Conservation (phyloP, 495 filamentous ascomycete species). For the Aspergillus indologenus region DNA sequence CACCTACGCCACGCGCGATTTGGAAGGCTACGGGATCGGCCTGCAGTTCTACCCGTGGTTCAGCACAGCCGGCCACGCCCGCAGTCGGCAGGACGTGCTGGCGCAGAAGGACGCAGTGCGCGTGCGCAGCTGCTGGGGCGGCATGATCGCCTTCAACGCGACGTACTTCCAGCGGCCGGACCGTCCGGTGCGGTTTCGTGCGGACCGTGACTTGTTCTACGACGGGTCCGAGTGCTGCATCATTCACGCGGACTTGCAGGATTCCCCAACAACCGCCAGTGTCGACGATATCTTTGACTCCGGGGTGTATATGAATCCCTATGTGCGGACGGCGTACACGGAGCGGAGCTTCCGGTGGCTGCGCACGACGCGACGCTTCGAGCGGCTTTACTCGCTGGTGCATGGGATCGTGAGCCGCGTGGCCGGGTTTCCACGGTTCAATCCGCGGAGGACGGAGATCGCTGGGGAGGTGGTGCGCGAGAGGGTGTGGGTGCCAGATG, state of each 20-base stretch:
- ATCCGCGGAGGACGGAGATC: background rate
- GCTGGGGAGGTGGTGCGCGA: background rate
- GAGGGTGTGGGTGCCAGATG: background rate
- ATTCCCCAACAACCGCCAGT: conserved; percentile 32
- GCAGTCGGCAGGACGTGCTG: conserved; percentile 59
- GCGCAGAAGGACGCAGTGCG: conserved; percentile 62
- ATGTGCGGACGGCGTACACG: background rate
- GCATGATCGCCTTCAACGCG: conserved; percentile 76
- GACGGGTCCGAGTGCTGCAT: conserved; percentile 79
- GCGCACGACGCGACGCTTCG: background rate
- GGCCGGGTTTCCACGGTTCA: background rate
- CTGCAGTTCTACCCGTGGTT: conserved; percentile 76
- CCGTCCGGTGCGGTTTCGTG: conserved; percentile 61
- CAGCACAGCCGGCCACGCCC: conserved; percentile 48
- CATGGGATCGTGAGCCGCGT: background rate
- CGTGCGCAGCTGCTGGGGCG: conserved; percentile 77
- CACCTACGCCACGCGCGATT: conserved; percentile 72
- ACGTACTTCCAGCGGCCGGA: conserved; percentile 50
- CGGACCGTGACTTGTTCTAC: conserved; percentile 62
- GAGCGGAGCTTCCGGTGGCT: background rate
- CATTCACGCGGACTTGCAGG: conserved; percentile 64
- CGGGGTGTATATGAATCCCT: conserved; percentile 48
- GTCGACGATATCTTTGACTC: conserved; percentile 41
- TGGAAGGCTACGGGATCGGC: conserved; percentile 65
- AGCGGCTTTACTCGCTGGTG: background rate